Evolutionary conservation across 805 yeast species (phyloP).

Genomic region (Metschnikowia noctiluminum): DNA sequence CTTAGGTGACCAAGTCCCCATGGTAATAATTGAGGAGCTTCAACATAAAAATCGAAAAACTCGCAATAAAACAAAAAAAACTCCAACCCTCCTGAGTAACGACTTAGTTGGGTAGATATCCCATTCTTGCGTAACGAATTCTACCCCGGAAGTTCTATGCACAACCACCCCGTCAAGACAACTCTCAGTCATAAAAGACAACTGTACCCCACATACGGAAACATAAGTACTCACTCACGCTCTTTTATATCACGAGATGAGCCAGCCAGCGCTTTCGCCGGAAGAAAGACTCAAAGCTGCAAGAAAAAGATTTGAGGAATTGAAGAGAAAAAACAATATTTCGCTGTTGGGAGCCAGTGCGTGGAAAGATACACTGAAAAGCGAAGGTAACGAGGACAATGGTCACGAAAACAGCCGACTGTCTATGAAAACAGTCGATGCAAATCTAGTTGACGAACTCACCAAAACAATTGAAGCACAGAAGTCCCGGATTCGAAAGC

Average conservation of each 20-base stretch:
- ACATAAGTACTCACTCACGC: too few species aligned
- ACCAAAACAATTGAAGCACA: slow-evolving; percentile 29
- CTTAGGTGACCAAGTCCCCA: too few species aligned
- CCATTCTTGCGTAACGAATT: too few species aligned
- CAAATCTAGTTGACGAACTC: slow-evolving; percentile 14
- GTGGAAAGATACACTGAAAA: not conserved
- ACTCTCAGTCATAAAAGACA: too few species aligned
- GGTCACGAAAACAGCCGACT: not conserved
- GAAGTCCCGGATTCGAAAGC: slow-evolving; percentile 31
- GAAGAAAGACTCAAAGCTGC: slow-evolving; percentile 72
- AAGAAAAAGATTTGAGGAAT: slow-evolving; percentile 66
- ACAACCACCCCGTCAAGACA: too few species aligned
- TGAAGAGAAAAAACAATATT: slow-evolving; percentile 45
- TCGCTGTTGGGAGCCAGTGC: slow-evolving; percentile 1
- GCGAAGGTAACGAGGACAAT: not conserved
- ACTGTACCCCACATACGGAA: too few species aligned
- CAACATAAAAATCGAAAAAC: too few species aligned
- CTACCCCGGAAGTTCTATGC: too few species aligned
- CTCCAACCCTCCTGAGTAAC: too few species aligned
- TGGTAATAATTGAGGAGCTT: too few species aligned
- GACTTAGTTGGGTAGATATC: too few species aligned
- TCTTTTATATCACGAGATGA: not conserved
- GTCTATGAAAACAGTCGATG: not conserved
- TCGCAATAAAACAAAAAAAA: too few species aligned
- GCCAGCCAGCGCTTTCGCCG: slow-evolving; percentile 27